Evolutionary conservation across 2,329 filamentous ascomycete species (phyloP).

Genomic region (Sphaerostilbella broomeana): DNA sequence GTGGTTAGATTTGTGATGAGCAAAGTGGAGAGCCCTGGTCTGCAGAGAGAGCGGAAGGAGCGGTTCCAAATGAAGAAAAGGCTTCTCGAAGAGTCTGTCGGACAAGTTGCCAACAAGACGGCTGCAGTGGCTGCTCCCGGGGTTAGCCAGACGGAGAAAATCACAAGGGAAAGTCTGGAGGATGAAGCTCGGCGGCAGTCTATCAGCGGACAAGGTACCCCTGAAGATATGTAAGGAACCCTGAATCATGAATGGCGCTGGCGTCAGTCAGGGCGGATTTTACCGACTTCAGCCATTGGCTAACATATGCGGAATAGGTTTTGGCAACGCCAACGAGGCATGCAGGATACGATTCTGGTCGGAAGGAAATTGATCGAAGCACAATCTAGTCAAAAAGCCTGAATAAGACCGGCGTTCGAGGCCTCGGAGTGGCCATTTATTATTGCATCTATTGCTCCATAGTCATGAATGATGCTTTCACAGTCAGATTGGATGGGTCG

Average conservation of each 20-base stretch:
- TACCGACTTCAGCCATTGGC: slow-evolving; percentile 1
- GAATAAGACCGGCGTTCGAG: too few relatives aligned
- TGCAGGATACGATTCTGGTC: slow-evolving; percentile 51
- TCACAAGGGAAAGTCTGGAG: slow-evolving; percentile 59
- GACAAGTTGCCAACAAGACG: slow-evolving; percentile 46
- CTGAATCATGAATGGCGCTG: not conserved
- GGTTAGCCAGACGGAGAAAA: slow-evolving; percentile 50
- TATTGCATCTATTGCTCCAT: too few relatives aligned
- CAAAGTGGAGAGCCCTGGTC: slow-evolving; percentile 78
- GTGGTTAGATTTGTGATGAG: slow-evolving; percentile 65
- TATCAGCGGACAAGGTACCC: slow-evolving; percentile 40
- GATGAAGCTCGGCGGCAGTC: slow-evolving; percentile 52
- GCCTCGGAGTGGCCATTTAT: too few relatives aligned
- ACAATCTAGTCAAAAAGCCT: slow-evolving; percentile 22
- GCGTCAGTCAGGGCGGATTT: not conserved
- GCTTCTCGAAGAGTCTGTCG: slow-evolving; percentile 67
- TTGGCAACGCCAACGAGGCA: slow-evolving; percentile 55
- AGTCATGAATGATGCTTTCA: too few relatives aligned
- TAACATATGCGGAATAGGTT: slow-evolving; percentile 39
- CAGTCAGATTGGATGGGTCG: too few relatives aligned
- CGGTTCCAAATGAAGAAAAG: slow-evolving; percentile 74
- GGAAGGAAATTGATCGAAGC: slow-evolving; percentile 50
- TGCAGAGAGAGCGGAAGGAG: slow-evolving; percentile 78
- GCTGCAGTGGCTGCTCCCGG: slow-evolving; percentile 35
- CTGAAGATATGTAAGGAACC: slow-evolving; percentile 43